Conservation (phyloP, 139 green algal species). For the Tetradesmus lagerheimii region DNA sequence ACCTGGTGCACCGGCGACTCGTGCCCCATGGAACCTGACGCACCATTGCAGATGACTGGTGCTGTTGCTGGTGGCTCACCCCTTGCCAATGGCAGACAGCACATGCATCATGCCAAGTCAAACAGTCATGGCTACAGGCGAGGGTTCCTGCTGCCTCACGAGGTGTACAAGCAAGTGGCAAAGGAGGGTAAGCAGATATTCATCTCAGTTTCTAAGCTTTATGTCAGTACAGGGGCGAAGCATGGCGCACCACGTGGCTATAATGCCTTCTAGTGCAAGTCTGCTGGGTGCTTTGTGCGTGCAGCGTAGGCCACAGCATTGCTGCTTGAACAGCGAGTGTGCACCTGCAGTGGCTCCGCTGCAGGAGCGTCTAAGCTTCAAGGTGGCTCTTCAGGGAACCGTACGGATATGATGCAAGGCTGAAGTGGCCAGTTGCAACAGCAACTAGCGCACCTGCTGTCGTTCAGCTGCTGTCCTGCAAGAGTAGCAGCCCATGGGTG, state of each 20-base stretch:
- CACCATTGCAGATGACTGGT: not conserved
- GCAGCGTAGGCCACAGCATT: not conserved
- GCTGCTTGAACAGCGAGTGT: not conserved
- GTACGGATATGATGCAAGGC: no score
- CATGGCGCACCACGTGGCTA: no score
- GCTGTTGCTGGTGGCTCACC: not conserved
- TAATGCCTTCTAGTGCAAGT: no score
- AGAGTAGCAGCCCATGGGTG: no score
- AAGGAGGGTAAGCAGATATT: not conserved
- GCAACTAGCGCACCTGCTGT: not conserved
- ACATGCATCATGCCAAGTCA: not conserved
- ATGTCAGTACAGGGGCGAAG: no score
- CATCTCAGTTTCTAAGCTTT: no score
- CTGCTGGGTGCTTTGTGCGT: no score
- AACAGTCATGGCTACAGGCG: not conserved
- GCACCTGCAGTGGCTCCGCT: no score
- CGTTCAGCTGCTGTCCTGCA: not conserved
- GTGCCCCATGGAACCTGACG: not conserved
- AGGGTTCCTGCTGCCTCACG: not conserved
- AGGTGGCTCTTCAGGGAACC: no score
- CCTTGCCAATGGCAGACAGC: not conserved
- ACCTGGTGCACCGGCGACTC: no score
- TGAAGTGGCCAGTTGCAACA: no score
- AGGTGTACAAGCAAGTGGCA: not conserved
- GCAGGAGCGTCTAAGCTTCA: no score